phyloP scores from a whole-genome alignment of 768 basidiomycete genomes.

The Clavaria fumosa region DNA sequence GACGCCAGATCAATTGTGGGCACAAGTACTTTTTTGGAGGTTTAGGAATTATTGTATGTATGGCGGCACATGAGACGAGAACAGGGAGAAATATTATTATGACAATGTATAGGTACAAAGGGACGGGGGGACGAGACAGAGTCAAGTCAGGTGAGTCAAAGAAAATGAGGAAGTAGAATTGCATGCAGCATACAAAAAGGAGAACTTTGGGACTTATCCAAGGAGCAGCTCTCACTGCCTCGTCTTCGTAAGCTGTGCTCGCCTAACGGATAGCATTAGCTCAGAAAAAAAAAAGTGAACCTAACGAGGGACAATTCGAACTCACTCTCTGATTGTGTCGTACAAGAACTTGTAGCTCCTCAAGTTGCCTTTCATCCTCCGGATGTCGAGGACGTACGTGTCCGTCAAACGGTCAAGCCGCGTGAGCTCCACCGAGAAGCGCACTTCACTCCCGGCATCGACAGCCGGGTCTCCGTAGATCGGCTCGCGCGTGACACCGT shows the following conservation, averaged over 20 bases:
- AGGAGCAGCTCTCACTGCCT: too few relatives aligned
- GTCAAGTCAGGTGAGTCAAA: not conserved
- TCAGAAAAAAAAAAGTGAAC: slow-evolving; percentile 2
- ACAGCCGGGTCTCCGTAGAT: slow-evolving; percentile 67
- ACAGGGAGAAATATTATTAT: too few relatives aligned
- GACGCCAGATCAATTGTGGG: too few relatives aligned
- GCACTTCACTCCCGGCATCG: slow-evolving; percentile 90
- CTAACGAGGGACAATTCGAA: slow-evolving; percentile 12
- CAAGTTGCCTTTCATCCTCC: slow-evolving; percentile 82
- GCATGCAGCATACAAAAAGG: not conserved
- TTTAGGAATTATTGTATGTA: too few relatives aligned
- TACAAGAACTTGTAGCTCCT: slow-evolving; percentile 89
- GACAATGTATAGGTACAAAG: too few relatives aligned
- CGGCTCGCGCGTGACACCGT: slow-evolving; percentile 30
- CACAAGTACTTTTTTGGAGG: too few relatives aligned
- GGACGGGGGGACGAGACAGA: too few relatives aligned
- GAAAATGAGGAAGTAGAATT: not conserved
- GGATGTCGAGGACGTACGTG: slow-evolving; percentile 84
- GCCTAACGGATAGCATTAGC: slow-evolving; percentile 18
- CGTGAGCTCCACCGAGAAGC: slow-evolving; percentile 91
- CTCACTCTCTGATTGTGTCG: slow-evolving; percentile 75
- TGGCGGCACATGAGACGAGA: too few relatives aligned
- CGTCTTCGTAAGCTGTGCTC: slow-evolving; percentile 30
- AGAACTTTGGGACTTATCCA: too few relatives aligned
- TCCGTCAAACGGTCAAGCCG: slow-evolving; percentile 78